Percentiles rank a stretch among this genome's conserved stretches.
Conservation (phyloP, 2,329 filamentous ascomycete species). For the Aspergillus jensenii region DNA sequence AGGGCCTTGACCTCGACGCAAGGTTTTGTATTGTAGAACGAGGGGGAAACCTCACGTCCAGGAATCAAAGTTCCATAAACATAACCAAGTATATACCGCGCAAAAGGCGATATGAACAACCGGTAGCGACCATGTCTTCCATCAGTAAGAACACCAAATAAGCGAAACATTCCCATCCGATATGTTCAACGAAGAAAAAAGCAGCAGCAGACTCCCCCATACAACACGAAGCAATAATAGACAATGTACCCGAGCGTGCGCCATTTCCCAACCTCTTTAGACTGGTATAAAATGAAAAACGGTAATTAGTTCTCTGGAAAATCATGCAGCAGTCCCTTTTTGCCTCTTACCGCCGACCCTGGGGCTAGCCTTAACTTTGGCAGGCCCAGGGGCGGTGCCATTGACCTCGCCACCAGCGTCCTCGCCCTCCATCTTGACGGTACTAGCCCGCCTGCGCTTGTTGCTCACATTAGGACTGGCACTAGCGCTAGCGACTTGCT, state of each 20-base stretch:
- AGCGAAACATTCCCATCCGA: conserved; percentile 19
- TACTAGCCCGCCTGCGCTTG: conserved; percentile 60
- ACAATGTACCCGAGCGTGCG: conserved; percentile 32
- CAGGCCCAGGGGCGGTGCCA: conserved; percentile 36
- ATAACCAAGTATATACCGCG: neutral
- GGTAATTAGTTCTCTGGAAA: conserved; percentile 13
- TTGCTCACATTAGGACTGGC: conserved; percentile 62
- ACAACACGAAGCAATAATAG: conserved; percentile 18
- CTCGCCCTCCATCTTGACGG: conserved; percentile 60
- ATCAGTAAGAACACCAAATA: conserved; percentile 15
- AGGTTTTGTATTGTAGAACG: conserved; percentile 2
- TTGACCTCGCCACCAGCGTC: conserved; percentile 54
- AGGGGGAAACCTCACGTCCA: neutral
- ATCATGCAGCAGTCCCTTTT: conserved; percentile 41
- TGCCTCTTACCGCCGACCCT: conserved; percentile 48
- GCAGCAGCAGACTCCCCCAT: neutral
- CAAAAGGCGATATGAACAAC: neutral
- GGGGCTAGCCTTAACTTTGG: conserved; percentile 50
- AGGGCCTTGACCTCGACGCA: conserved; percentile 13
- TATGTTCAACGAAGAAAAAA: conserved; percentile 23
- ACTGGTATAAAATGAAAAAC: conserved; percentile 14
- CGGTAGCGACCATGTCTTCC: conserved; percentile 8
- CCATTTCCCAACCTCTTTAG: conserved; percentile 27
- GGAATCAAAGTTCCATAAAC: conserved; percentile 5
- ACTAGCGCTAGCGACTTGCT: conserved; percentile 56